These are phyloP conservation scores for Stellera chamaejasme DNA, from an alignment of 345 rosid genomes.

Conservation along the genomic window DNA sequence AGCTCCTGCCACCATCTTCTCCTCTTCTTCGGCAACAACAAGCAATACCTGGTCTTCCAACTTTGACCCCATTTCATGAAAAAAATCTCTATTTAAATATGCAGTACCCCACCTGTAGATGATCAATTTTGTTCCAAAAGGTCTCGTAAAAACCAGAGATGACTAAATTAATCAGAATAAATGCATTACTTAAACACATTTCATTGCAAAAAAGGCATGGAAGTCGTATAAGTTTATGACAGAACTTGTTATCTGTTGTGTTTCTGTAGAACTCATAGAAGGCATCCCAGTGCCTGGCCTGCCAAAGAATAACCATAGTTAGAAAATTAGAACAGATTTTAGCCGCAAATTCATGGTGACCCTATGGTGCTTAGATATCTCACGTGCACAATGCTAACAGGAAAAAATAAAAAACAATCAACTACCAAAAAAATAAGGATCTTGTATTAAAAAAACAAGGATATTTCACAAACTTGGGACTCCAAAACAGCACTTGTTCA, in stretches of 20 bases:
- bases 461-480: no score
- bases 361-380: no score
- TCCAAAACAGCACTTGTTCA: no score
- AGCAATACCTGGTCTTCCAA: slow-evolving; percentile 73
- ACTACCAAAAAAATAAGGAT: no score
- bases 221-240: slow-evolving; percentile 13
- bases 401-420: no score
- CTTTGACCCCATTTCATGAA: slow-evolving; percentile 71
- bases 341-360: no score
- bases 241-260: slow-evolving; percentile 92
- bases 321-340: no score
- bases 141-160: background rate
- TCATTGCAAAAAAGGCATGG: background rate
- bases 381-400: no score
- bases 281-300: slow-evolving; percentile 95
- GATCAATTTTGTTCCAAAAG: slow-evolving; percentile 12
- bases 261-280: slow-evolving; percentile 82
- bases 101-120: slow-evolving; percentile 84
- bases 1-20: slow-evolving; percentile 89
- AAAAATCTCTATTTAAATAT: slow-evolving; percentile 82
- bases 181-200: background rate
- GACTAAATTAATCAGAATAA: background rate
- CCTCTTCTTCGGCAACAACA: slow-evolving; percentile 80
- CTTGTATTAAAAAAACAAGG: no score
- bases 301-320: slow-evolving; percentile 19